A percentile compares a stretch with the other conserved stretches of the same genome.
phyloP scores from a whole-genome alignment of 2,329 filamentous ascomycete genomes.

The Fusarium sp. region DNA sequence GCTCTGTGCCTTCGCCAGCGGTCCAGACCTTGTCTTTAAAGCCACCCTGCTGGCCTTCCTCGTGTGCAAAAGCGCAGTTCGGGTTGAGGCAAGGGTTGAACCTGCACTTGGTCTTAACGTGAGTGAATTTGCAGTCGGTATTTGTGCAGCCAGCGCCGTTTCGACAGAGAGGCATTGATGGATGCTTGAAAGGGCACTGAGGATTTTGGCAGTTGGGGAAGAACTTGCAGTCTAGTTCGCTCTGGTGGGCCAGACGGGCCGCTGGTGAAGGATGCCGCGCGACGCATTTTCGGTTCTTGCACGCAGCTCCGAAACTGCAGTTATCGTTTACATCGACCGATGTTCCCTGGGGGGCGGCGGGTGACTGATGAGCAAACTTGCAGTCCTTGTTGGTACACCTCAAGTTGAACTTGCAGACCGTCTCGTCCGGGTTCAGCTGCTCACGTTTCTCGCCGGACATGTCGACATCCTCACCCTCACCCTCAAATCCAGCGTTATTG shows the following conservation, averaged over 20 bases:
- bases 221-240: constrained; percentile 88
- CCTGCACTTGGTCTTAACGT: constrained; percentile 84
- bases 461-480: constrained; percentile 68
- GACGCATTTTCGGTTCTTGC: constrained; percentile 95
- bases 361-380: constrained; percentile 92
- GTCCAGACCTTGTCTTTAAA: constrained; percentile 95
- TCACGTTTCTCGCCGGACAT: constrained; percentile 63
- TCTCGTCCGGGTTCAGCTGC: constrained; percentile 67
- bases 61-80: constrained; percentile 88
- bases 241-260: constrained; percentile 77
- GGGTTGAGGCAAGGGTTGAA: constrained; percentile 92
- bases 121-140: constrained; percentile 87
- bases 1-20: constrained; percentile 63
- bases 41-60: constrained; percentile 84
- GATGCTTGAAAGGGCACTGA: constrained; percentile 88
- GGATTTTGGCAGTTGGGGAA: constrained; percentile 91
- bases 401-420: constrained; percentile 88
- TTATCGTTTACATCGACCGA: constrained; percentile 80
- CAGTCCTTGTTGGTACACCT: constrained; percentile 89
- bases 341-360: constrained; percentile 80
- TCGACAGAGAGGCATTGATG: constrained; percentile 83
- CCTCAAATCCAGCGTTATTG: constrained; percentile 49
- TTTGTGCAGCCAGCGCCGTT: constrained; percentile 90
- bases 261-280: constrained; percentile 93
- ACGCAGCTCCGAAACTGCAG: constrained; percentile 87